Base-by-base conservation (phyloP, 164 flowering plant genomes). In the Amborella trichopoda region DNA sequence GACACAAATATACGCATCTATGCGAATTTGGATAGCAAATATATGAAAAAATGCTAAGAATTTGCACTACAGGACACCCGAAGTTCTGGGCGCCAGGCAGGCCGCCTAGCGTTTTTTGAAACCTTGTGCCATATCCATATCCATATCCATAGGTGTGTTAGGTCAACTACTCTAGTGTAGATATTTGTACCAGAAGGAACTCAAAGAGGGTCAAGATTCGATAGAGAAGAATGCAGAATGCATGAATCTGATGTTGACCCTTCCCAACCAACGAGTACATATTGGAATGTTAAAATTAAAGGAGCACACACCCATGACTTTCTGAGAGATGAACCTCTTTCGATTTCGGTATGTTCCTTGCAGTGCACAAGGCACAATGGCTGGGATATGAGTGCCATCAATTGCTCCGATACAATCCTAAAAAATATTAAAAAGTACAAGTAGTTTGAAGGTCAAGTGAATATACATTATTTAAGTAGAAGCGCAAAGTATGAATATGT, bases 151-250 rank as follows among this genome's bases (percentile, higher is more conserved):
- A n/a, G n/a, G n/a, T n/a, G n/a, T n/a, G n/a, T n/a, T n/a, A n/a
- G n/a, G n/a, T n/a, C n/a, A n/a, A n/a, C n/a, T n/a, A n/a, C 41
- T 16, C 16, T 6, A 16, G 41, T 16, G 41, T 6, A 38, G 20
- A n/a, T 38, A 4, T 38, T 1, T 38, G 41, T 38, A 87, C 94
- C 96, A 71, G 75, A 68, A 18, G 83, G 85, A 21, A 81, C 65
- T 17, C 21, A 58, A 19, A 89, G 95, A 64, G 81, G 86, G 50
- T 79, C n/a, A n/a, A n/a, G n/a, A n/a, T n/a, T n/a, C n/a, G n/a
- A n/a, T n/a, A n/a, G n/a, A n/a, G n/a, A n/a, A n/a, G n/a, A n/a
- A n/a, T n/a, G n/a, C n/a, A n/a, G n/a, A n/a, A n/a, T n/a, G n/a
- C n/a, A n/a, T n/a, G 34, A 6, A 30, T 30, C 34, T 30, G 34